phyloP scores from a whole-genome alignment of 73 alveolate genomes.

The Paraurostyla sp. region DNA sequence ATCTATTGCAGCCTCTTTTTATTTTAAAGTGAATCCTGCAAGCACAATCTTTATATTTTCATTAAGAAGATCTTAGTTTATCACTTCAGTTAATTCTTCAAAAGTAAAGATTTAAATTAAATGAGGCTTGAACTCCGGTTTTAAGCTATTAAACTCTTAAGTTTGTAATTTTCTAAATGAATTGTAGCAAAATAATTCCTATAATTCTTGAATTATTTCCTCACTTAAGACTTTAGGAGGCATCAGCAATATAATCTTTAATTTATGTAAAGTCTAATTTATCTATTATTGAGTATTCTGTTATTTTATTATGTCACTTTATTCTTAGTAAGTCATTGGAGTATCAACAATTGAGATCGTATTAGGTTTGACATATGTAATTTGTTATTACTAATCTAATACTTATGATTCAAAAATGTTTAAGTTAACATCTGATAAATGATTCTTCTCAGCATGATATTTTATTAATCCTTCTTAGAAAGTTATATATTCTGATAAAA shows the following conservation, averaged over 20 bases:
- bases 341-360: not conserved
- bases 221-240: not conserved
- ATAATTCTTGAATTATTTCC: not conserved
- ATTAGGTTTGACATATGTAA: not conserved
- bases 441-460: not conserved
- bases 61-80: no score
- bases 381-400: conserved; percentile 12
- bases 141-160: no score
- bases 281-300: no score
- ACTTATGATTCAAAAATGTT: conserved; percentile 5
- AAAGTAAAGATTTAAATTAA: no score
- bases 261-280: no score
- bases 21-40: no score
- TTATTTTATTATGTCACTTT: not conserved
- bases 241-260: not conserved
- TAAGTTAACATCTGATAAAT: not conserved
- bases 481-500: conserved; percentile 72
- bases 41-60: no score
- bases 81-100: no score
- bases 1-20: no score
- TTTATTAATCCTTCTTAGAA: conserved; percentile 68
- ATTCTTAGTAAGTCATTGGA: not conserved
- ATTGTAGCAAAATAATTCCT: not conserved
- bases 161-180: not conserved
- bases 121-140: no score